Evolutionary conservation across 805 yeast species (phyloP).

Genomic region (Metschnikowia peoriensis): DNA sequence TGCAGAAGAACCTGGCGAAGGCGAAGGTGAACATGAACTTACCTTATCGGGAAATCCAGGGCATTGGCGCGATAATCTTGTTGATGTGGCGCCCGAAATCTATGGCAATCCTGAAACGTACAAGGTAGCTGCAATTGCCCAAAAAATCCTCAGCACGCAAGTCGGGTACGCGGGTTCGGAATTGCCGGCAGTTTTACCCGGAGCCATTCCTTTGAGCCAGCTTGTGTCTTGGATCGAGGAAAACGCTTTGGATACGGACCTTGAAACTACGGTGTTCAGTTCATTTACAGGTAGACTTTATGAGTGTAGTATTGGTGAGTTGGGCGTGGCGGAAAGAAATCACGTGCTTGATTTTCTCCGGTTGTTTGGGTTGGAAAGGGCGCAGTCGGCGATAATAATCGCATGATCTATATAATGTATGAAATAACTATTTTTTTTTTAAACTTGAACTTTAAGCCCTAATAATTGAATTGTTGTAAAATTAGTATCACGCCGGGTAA

Average conservation of each 20-base stretch:
- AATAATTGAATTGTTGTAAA: not conserved
- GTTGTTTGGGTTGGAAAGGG: conserved; percentile 38
- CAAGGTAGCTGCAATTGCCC: conserved; percentile 20
- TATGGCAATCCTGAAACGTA: conserved; percentile 12
- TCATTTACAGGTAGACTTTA: conserved; percentile 20
- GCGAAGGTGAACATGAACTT: conserved; percentile 11
- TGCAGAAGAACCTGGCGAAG: not conserved
- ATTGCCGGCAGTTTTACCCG: conserved; percentile 49
- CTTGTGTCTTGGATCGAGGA: conserved; percentile 31
- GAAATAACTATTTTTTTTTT: too few species aligned
- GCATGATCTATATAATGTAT: not conserved
- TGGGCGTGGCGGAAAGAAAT: conserved; percentile 22
- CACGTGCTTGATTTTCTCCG: conserved; percentile 43
- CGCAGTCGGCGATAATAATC: conserved; percentile 6
- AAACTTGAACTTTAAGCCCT: not conserved
- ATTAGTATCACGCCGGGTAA: not conserved
- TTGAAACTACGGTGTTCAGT: conserved; percentile 8
- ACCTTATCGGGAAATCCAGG: conserved; percentile 6
- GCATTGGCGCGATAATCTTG: conserved; percentile 1
- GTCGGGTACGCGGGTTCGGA: conserved; percentile 12
- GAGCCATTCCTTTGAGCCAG: conserved; percentile 49
- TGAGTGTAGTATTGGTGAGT: conserved; percentile 22
- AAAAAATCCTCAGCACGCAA: conserved; percentile 12
- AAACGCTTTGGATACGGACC: conserved; percentile 4
- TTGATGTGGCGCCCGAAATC: conserved; percentile 7